Evolutionary conservation across 176 grass and related monocot genomes (phyloP).

Genomic region (Panicum miliaceum): DNA sequence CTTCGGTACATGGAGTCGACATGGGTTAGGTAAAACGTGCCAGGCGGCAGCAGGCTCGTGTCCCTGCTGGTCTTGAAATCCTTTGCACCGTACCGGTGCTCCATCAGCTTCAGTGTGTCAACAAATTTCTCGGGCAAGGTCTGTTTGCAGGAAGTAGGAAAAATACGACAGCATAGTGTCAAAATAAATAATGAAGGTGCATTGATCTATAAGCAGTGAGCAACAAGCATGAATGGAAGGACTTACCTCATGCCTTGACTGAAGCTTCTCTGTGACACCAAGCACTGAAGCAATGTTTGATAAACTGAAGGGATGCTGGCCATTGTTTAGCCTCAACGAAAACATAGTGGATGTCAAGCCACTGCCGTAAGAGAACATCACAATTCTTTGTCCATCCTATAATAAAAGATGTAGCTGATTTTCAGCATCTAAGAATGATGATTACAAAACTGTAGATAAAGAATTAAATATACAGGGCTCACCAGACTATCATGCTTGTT

Average conservation of each 20-base stretch:
- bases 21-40: conserved; percentile 68
- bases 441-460: conserved; percentile 16
- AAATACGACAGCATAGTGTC: neutral
- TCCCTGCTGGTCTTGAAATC: conserved; percentile 71
- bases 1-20: conserved; percentile 76
- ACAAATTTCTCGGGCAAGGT: conserved; percentile 68
- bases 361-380: conserved; percentile 99
- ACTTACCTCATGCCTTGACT: conserved; percentile 79
- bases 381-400: conserved; percentile 73
- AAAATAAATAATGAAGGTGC: neutral
- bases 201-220: neutral
- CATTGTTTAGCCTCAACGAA: conserved; percentile 76
- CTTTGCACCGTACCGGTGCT: conserved; percentile 74
- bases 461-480: neutral
- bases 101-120: conserved; percentile 75
- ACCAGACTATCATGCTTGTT: conserved; percentile 71
- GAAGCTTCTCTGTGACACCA: conserved; percentile 75
- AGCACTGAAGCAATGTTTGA: conserved; percentile 80
- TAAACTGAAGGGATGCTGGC: conserved; percentile 77
- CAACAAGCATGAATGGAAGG: neutral
- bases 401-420: conserved; percentile 23
- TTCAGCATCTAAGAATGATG: neutral
- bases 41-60: conserved; percentile 58
- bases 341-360: conserved; percentile 78
- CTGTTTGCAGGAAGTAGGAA: conserved; percentile 33